Conservation (phyloP, 805 yeast genomes). For the Ogataea kodamae region DNA sequence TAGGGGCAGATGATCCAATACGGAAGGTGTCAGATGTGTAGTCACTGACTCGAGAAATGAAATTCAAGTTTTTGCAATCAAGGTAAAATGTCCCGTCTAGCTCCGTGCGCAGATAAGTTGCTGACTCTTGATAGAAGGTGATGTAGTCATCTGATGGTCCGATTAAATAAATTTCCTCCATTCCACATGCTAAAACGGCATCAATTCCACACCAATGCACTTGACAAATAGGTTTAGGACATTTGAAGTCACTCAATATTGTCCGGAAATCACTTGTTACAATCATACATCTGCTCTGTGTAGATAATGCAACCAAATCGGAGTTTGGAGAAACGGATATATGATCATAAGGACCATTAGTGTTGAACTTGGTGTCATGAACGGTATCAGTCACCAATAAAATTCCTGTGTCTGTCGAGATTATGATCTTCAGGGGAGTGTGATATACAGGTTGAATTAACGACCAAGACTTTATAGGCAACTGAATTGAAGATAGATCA, state of each 20-base stretch:
- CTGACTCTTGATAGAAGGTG: constrained; percentile 48
- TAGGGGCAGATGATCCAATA: constrained; percentile 80
- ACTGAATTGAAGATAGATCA: constrained; percentile 2
- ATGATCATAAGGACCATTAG: constrained; percentile 17
- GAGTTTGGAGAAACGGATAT: constrained; percentile 45
- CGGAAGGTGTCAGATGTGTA: constrained; percentile 61
- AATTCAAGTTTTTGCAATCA: constrained; percentile 54
- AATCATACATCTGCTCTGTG: constrained; percentile 45
- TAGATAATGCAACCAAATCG: constrained; percentile 49
- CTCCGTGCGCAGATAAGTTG: constrained; percentile 46
- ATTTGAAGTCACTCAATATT: constrained; percentile 41
- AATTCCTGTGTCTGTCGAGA: constrained; percentile 15
- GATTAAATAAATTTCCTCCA: constrained; percentile 62
- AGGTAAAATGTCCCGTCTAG: constrained; percentile 69
- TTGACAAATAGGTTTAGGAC: constrained; percentile 39
- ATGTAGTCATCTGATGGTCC: constrained; percentile 66
- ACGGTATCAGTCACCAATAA: constrained; percentile 6
- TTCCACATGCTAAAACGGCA: constrained; percentile 58
- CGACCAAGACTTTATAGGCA: constrained; percentile 21
- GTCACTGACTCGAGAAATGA: constrained; percentile 59
- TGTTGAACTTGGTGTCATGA: constrained; percentile 10
- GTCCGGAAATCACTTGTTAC: constrained; percentile 44
- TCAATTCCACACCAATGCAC: constrained; percentile 86
- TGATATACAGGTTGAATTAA: constrained; percentile 20
- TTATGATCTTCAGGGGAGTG: constrained; percentile 16